Evolutionary conservation across 2,329 filamentous ascomycete genomes (phyloP).

Genomic region (Podosphaera xanthii): DNA sequence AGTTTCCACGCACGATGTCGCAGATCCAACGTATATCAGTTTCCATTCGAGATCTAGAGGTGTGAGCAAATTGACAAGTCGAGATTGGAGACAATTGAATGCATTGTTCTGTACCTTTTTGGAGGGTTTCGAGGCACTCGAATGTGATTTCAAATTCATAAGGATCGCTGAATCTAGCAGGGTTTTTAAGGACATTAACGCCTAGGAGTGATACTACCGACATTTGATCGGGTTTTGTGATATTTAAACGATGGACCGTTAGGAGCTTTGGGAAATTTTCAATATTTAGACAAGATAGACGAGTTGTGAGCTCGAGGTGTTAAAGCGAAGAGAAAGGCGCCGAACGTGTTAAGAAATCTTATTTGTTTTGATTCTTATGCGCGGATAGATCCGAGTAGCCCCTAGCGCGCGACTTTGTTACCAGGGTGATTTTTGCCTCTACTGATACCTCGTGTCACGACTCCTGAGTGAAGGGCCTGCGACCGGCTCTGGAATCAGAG

Average conservation of each 20-base stretch:
- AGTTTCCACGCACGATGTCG: slow-evolving; percentile 48
- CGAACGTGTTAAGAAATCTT: no score
- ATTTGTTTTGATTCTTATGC: no score
- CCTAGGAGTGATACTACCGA: slow-evolving; percentile 90
- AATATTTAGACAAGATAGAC: no score
- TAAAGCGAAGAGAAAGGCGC: no score
- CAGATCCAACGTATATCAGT: slow-evolving; percentile 93
- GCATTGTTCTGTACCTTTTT: slow-evolving; percentile 44
- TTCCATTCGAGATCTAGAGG: slow-evolving; percentile 88
- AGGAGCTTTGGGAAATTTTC: no score
- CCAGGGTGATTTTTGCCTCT: no score
- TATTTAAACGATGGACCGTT: background rate
- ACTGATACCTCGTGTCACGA: no score
- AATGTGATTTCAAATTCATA: slow-evolving; percentile 99
- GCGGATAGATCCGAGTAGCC: no score
- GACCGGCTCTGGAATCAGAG: no score
- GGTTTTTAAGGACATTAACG: slow-evolving; percentile 93
- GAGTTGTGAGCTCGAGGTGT: no score
- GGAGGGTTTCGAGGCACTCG: slow-evolving; percentile 81
- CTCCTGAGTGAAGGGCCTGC: no score
- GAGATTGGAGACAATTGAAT: background rate
- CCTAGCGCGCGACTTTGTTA: no score
- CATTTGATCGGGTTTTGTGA: slow-evolving; percentile 33
- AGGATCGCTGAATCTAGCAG: slow-evolving; percentile 72
- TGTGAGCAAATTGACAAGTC: slow-evolving; percentile 5